Conservation (phyloP, 805 yeast species). For the Grigorovia yakushimaensis region DNA sequence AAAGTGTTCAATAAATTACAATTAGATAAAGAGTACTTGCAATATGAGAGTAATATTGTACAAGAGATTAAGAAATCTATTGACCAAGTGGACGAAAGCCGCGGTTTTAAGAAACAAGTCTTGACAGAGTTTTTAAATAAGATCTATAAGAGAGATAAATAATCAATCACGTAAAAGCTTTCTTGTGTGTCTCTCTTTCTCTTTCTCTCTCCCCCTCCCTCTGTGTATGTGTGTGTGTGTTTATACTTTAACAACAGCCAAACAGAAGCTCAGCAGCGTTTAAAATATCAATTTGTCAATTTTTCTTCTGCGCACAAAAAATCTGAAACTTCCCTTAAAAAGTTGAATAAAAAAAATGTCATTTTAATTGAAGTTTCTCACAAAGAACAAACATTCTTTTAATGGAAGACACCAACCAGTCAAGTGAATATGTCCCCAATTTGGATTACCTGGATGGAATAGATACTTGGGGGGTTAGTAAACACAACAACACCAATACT, state of each 20-base stretch:
- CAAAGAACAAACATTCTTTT: not conserved
- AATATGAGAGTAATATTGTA: conserved; percentile 76
- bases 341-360: not conserved
- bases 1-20: conserved; percentile 63
- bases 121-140: conserved; percentile 75
- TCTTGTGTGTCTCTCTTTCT: not conserved
- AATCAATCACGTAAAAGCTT: too few species aligned
- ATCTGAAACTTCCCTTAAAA: not conserved
- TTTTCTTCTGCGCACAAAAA: too few species aligned
- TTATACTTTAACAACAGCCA: too few species aligned
- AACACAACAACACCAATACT: not conserved
- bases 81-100: conserved; percentile 68
- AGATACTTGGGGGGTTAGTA: not conserved
- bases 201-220: too few species aligned
- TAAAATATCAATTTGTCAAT: too few species aligned
- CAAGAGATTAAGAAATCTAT: conserved; percentile 55
- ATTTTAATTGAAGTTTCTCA: not conserved
- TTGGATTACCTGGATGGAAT: conserved; percentile 39
- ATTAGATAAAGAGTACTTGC: conserved; percentile 58
- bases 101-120: conserved; percentile 90
- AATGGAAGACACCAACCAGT: not conserved
- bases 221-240: too few species aligned
- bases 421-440: conserved; percentile 63
- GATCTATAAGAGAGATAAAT: conserved; percentile 90
- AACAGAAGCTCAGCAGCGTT: too few species aligned